These are phyloP conservation scores for Pochonia chlamydosporia DNA, from an alignment of 2,329 filamentous ascomycete genomes.

Conservation along the genomic window DNA sequence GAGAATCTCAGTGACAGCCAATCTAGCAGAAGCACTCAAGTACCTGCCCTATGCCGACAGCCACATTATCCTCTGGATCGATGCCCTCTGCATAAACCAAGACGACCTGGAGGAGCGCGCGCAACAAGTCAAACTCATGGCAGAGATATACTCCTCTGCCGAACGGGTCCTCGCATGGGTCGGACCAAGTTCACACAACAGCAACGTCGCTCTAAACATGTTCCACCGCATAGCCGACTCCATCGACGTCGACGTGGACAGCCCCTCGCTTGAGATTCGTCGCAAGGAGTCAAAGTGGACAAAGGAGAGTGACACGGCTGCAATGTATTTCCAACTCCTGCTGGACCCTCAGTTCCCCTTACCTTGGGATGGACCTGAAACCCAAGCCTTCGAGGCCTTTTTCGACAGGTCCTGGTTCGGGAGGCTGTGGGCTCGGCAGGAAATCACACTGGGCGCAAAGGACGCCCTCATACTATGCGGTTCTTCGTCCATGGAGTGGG, in stretches of 20 bases:
- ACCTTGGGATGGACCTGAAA: neutral
- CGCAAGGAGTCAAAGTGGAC: neutral
- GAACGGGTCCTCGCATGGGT: constrained; percentile 8
- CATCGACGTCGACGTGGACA: neutral
- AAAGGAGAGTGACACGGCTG: neutral
- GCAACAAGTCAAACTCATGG: constrained; percentile 6
- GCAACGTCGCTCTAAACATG: neutral
- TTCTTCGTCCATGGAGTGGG: neutral
- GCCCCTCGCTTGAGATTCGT: neutral
- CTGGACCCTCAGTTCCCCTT: neutral
- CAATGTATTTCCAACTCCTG: neutral
- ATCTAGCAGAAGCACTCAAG: constrained; percentile 2
- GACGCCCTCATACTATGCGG: neutral
- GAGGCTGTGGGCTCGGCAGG: neutral
- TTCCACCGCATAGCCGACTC: neutral
- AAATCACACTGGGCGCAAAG: neutral
- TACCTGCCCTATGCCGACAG: neutral
- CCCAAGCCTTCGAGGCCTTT: neutral
- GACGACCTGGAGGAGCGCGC: constrained; percentile 1
- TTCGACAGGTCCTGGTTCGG: neutral
- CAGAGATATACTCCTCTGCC: constrained; percentile 8
- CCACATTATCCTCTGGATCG: constrained; percentile 6
- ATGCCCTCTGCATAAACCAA: constrained; percentile 9
- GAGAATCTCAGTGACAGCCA: constrained; percentile 3
- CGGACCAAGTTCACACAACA: neutral